Percentiles rank a stretch among this genome's conserved stretches.
Evolutionary conservation across 1,284 basidiomycete genomes (phyloP).

Genomic region (Inonotus hispidus): DNA sequence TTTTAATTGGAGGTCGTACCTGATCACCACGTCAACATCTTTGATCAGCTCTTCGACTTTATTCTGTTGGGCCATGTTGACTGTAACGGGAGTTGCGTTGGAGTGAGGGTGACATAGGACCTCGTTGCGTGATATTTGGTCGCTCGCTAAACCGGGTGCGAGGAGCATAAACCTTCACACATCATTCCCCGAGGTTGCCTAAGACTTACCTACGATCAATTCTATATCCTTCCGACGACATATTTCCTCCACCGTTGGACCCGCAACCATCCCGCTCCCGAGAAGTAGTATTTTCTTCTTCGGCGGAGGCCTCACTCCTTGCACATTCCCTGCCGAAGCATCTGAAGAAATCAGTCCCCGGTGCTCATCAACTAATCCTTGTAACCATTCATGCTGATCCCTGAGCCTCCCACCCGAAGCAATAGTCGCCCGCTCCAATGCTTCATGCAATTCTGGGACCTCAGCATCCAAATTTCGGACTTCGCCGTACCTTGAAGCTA

Average conservation of each 20-base stretch:
- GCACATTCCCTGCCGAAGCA: background rate
- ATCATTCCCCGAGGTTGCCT: constrained; percentile 17
- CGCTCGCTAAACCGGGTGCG: constrained; percentile 53
- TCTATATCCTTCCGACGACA: constrained; percentile 52
- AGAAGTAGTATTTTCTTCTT: constrained; percentile 75
- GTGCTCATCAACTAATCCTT: constrained; percentile 43
- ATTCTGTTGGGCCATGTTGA: constrained; percentile 47
- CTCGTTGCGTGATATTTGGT: constrained; percentile 59
- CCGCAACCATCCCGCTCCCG: constrained; percentile 90
- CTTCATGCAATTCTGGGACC: constrained; percentile 31
- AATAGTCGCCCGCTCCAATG: constrained; percentile 66
- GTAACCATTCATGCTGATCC: constrained; percentile 55
- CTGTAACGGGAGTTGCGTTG: constrained; percentile 52
- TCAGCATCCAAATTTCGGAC: constrained; percentile 17
- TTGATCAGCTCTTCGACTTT: constrained; percentile 50
- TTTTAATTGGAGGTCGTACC: constrained; percentile 35
- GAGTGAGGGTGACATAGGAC: constrained; percentile 45
- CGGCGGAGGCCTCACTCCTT: background rate
- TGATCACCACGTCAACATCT: constrained; percentile 61
- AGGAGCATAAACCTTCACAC: background rate
- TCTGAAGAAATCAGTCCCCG: constrained; percentile 10
- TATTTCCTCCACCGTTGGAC: constrained; percentile 76
- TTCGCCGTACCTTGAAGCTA: constrained; percentile 34
- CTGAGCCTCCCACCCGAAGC: constrained; percentile 54
- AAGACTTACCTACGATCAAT: constrained; percentile 64